phyloP scores from a whole-genome alignment of 768 basidiomycete genomes.

The Termitomyces sp. region DNA sequence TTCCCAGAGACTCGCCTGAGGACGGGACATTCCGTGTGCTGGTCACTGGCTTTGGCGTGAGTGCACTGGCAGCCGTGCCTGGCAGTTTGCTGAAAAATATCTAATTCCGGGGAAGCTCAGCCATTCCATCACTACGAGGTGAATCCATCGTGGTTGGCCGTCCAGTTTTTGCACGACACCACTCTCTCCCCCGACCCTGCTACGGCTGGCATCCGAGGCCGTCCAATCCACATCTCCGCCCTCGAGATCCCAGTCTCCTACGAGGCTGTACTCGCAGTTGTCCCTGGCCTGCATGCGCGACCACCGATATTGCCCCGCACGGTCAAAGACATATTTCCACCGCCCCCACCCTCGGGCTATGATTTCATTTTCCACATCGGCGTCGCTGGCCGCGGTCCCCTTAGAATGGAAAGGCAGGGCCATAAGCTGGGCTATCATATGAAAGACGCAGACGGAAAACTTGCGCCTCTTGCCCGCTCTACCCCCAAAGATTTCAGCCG shows the following conservation, averaged over 20 bases:
- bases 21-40: constrained; percentile 40
- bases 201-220: constrained; percentile 10
- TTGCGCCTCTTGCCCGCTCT: constrained; percentile 47
- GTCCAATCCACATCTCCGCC: constrained; percentile 54
- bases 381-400: constrained; percentile 57
- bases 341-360: constrained; percentile 47
- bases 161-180: constrained; percentile 56
- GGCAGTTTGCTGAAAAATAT: constrained; percentile 4
- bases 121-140: constrained; percentile 51
- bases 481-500: constrained; percentile 38
- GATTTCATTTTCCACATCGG: constrained; percentile 74
- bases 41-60: constrained; percentile 52
- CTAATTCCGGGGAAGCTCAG: constrained; percentile 27
- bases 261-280: constrained; percentile 46
- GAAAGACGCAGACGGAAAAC: constrained; percentile 58
- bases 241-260: constrained; percentile 59
- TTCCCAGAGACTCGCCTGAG: constrained; percentile 22
- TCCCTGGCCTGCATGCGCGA: constrained; percentile 56
- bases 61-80: constrained; percentile 21
- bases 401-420: constrained; percentile 60
- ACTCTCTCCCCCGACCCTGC: constrained; percentile 38
- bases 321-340: constrained; percentile 26
- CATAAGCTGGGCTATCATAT: constrained; percentile 69
- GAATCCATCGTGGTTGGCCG: constrained; percentile 75
- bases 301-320: constrained; percentile 48